phyloP scores from a whole-genome alignment of 768 basidiomycete genomes.

The Suillus subalutaceus region DNA sequence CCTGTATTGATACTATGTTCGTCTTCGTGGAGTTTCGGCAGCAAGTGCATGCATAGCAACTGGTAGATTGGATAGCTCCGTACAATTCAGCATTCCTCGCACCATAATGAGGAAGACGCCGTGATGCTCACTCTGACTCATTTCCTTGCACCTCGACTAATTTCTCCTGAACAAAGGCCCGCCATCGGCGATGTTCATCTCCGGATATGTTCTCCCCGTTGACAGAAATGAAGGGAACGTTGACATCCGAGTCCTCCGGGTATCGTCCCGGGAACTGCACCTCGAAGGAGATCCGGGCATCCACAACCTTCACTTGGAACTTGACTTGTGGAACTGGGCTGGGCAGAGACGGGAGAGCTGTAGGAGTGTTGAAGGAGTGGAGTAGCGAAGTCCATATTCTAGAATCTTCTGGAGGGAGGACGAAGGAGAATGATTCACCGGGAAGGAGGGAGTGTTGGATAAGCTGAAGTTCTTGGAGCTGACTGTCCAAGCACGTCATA shows the following conservation, averaged over 20 bases:
- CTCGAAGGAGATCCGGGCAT: slow-evolving; percentile 42
- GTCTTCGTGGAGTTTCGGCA: slow-evolving; percentile 56
- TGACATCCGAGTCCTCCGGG: neutral
- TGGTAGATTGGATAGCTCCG: slow-evolving; percentile 64
- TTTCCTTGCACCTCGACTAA: slow-evolving; percentile 36
- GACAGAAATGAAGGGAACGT: slow-evolving; percentile 35
- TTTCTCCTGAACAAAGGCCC: slow-evolving; percentile 40
- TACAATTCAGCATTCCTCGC: neutral
- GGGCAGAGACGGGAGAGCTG: slow-evolving; percentile 17
- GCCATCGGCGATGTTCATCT: slow-evolving; percentile 53
- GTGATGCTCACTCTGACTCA: slow-evolving; percentile 26
- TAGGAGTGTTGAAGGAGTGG: neutral
- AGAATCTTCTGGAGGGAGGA: slow-evolving; percentile 14
- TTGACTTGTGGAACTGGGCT: slow-evolving; percentile 23
- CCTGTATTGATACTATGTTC: slow-evolving; percentile 7
- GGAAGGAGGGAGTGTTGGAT: slow-evolving; percentile 66
- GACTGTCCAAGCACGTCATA: slow-evolving; percentile 11
- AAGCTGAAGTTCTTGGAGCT: slow-evolving; percentile 58
- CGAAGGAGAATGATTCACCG: slow-evolving; percentile 52
- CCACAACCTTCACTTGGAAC: slow-evolving; percentile 38
- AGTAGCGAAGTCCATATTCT: neutral
- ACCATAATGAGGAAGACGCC: neutral
- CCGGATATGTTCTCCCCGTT: slow-evolving; percentile 53
- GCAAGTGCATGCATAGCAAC: slow-evolving; percentile 55
- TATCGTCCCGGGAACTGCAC: slow-evolving; percentile 29